phyloP scores from a whole-genome alignment of 169 alveolate species.

The Eimeria acervulina region DNA sequence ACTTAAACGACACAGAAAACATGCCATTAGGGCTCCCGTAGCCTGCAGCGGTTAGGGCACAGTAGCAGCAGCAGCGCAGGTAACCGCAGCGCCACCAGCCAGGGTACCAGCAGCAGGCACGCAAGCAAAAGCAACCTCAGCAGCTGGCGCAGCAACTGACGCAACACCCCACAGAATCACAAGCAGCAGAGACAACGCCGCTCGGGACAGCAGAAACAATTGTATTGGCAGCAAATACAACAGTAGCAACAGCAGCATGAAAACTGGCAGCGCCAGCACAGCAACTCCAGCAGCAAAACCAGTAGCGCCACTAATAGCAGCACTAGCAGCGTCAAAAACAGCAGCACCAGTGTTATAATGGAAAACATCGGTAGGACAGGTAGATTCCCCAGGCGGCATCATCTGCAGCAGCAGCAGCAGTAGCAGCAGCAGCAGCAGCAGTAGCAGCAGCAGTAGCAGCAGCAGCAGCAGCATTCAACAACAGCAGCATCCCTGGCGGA shows the following conservation, averaged over 20 bases:
- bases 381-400: no score
- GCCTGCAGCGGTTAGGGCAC: constrained; percentile 11
- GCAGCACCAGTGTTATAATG: background rate
- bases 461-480: background rate
- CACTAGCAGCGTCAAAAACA: background rate
- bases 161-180: background rate
- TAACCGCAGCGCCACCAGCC: background rate
- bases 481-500: constrained; percentile 20
- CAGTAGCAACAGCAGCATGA: background rate
- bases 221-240: background rate
- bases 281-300: background rate
- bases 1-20: background rate
- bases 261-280: background rate
- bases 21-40: constrained; percentile 26
- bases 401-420: background rate
- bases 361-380: background rate
- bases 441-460: background rate
- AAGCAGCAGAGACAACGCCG: background rate
- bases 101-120: background rate
- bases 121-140: background rate
- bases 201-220: background rate
- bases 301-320: background rate
- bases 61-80: constrained; percentile 32
- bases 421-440: background rate
- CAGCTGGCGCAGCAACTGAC: background rate